Evolutionary conservation across 2,329 filamentous ascomycete species (phyloP).

Genomic region (Cryphonectria carpinicola): DNA sequence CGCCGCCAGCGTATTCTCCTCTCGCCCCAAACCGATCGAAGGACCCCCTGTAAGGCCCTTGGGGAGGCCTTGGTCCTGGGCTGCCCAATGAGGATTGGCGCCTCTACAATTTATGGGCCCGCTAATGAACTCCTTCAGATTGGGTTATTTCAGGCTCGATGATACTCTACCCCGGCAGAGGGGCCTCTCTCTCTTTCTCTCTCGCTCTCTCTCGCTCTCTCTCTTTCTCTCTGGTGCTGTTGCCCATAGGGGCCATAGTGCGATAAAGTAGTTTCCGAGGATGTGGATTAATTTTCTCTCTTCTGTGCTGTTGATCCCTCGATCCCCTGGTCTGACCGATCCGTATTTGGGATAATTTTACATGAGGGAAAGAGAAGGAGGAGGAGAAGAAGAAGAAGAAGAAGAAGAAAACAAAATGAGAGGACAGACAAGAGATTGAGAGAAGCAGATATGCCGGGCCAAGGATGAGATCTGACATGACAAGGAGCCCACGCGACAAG

Average conservation of each 20-base stretch:
- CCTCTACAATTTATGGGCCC: neutral
- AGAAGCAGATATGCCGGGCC: neutral
- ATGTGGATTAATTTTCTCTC: neutral
- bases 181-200: neutral
- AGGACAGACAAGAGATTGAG: neutral
- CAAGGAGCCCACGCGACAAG: neutral
- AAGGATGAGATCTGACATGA: neutral
- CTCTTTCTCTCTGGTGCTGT: neutral
- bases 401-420: neutral
- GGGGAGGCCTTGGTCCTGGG: constrained; percentile 1
- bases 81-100: constrained; percentile 11
- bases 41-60: constrained; percentile 1
- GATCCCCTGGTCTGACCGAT: neutral
- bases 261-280: neutral
- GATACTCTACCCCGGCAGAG: constrained; percentile 5
- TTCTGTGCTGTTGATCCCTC: neutral
- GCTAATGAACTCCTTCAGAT: constrained; percentile 18
- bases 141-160: constrained; percentile 15
- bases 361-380: too few species aligned
- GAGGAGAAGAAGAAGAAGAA: neutral
- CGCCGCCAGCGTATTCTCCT: constrained; percentile 11
- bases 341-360: neutral
- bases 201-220: too few species aligned
- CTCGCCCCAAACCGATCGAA: neutral
- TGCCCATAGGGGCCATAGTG: neutral